Evolutionary conservation across 306 rosid genomes (phyloP).

Genomic region (Crotalaria pallida): DNA sequence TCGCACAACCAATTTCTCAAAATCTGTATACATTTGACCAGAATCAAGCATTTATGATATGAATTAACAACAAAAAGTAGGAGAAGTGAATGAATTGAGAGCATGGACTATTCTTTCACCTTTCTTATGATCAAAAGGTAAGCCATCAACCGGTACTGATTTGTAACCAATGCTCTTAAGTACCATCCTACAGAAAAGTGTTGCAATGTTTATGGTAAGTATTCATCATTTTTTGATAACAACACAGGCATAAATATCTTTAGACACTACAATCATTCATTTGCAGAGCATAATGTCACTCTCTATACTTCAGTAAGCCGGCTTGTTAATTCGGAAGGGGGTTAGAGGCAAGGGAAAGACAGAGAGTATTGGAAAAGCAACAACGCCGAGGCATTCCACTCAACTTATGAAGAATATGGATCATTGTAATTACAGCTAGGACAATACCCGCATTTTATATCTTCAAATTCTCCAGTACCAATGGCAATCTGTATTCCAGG

Average conservation of each 20-base stretch:
- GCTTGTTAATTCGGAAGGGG: too few relatives aligned
- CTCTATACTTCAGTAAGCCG: too few relatives aligned
- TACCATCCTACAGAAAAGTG: constrained; percentile 55
- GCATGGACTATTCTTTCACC: constrained; percentile 36
- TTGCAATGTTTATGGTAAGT: background rate
- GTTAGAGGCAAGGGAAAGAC: too few relatives aligned
- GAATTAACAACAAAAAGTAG: background rate
- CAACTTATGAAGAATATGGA: background rate
- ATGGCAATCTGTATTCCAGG: constrained; percentile 71
- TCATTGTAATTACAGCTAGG: too few relatives aligned
- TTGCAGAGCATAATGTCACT: background rate
- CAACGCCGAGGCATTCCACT: too few relatives aligned
- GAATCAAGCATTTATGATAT: background rate
- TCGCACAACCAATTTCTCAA: background rate
- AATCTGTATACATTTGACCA: background rate
- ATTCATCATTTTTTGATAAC: background rate
- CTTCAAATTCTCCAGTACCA: constrained; percentile 74
- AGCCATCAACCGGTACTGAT: constrained; percentile 76
- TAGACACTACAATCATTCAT: constrained; percentile 10
- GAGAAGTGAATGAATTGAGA: background rate
- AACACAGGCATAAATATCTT: background rate
- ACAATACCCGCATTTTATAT: constrained; percentile 70
- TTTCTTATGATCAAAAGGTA: constrained; percentile 75
- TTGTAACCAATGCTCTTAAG: constrained; percentile 94
- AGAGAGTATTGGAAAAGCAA: too few relatives aligned